Conservation (phyloP, 805 yeast genomes). For the Candida easanensis region DNA sequence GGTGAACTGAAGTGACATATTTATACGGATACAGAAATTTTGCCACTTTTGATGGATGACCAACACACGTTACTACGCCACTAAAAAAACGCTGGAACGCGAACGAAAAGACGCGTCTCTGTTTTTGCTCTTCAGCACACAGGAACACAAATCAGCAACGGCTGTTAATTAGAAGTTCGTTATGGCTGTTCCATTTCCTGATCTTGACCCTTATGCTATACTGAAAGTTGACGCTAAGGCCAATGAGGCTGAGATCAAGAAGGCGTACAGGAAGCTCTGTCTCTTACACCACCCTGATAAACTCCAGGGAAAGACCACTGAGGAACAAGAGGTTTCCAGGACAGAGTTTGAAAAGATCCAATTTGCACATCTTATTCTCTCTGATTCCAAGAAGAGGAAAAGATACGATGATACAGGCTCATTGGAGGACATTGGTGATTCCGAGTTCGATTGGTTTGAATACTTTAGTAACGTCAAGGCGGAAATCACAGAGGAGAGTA, state of each 20-base stretch:
- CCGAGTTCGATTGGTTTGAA: constrained; percentile 54
- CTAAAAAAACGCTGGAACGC: background rate
- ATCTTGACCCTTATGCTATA: constrained; percentile 60
- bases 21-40: background rate
- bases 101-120: constrained; percentile 31
- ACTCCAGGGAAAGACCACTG: constrained; percentile 34
- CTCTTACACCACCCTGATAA: constrained; percentile 73
- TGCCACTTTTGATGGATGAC: background rate
- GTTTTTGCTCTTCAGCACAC: too few relatives aligned
- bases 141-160: too few relatives aligned
- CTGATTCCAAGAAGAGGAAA: constrained; percentile 53
- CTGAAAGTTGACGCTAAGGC: constrained; percentile 41
- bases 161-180: too few relatives aligned
- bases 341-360: constrained; percentile 64
- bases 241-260: constrained; percentile 56
- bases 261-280: constrained; percentile 63
- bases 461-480: constrained; percentile 46
- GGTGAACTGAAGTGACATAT: background rate
- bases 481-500: constrained; percentile 58
- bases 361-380: constrained; percentile 67
- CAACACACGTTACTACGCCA: background rate
- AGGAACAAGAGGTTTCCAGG: constrained; percentile 34
- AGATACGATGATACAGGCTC: constrained; percentile 73
- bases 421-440: constrained; percentile 37
- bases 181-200: constrained; percentile 43